phyloP scores from a whole-genome alignment of 1,284 basidiomycete genomes.

The Cutaneotrichosporon mucoides region DNA sequence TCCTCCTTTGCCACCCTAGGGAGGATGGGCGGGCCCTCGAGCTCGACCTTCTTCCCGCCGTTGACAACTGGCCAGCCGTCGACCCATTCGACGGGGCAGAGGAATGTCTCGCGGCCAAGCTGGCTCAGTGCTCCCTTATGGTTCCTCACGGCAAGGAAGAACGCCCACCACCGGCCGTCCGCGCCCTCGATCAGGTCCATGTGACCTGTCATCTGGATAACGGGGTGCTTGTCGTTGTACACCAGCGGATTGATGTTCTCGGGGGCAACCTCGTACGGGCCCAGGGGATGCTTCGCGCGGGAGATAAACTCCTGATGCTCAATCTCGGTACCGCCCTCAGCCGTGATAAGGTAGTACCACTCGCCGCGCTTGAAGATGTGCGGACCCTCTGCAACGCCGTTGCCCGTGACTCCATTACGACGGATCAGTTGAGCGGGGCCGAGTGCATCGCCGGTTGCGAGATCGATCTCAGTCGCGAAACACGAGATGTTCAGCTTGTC shows the following conservation, averaged over 20 bases:
- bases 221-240: slow-evolving; percentile 21
- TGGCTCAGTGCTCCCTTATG: slow-evolving; percentile 4
- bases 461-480: too few relatives aligned
- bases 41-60: slow-evolving; percentile 1
- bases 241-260: slow-evolving; percentile 24
- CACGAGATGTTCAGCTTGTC: too few relatives aligned
- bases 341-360: slow-evolving; percentile 30
- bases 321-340: slow-evolving; percentile 36
- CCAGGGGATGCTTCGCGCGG: slow-evolving; percentile 14
- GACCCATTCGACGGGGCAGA: slow-evolving; percentile 23
- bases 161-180: slow-evolving; percentile 25
- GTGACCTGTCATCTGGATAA: slow-evolving; percentile 26
- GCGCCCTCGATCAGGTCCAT: slow-evolving; percentile 25
- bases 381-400: slow-evolving; percentile 27
- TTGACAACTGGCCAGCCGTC: slow-evolving; percentile 30
- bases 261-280: slow-evolving; percentile 12
- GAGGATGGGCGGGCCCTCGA: neutral
- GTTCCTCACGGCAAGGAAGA: slow-evolving; percentile 24
- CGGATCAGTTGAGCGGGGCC: too few relatives aligned
- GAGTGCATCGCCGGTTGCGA: too few relatives aligned
- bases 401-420: slow-evolving; percentile 2
- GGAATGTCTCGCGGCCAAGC: slow-evolving; percentile 27
- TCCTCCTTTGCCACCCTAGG: too few relatives aligned
- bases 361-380: slow-evolving; percentile 29
- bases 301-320: slow-evolving; percentile 26